Conservation (phyloP, 257 asterid genomes). For the Salvia miltiorrhiza region DNA sequence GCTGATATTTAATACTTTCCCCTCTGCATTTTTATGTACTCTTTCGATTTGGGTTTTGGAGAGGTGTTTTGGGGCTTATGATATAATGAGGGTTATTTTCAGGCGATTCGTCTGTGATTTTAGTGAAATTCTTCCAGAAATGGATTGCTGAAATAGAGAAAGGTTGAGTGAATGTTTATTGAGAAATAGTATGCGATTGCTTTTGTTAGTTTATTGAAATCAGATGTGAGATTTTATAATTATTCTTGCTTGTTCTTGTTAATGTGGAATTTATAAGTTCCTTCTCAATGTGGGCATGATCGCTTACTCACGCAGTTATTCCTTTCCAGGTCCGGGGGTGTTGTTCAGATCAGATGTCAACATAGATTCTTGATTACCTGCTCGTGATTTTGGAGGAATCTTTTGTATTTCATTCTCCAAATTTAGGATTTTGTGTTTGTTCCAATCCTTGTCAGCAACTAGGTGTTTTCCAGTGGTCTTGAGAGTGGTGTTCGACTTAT, state of each 20-base stretch:
- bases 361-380: background rate
- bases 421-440: background rate
- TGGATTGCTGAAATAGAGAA: background rate
- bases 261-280: background rate
- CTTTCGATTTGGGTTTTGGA: slow-evolving; percentile 1
- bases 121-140: background rate
- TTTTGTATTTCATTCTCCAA: background rate
- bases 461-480: background rate
- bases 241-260: slow-evolving; percentile 1
- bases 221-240: background rate
- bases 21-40: background rate
- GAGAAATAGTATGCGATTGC: background rate
- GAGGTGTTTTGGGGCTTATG: background rate
- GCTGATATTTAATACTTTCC: background rate
- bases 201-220: background rate
- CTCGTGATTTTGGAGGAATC: background rate
- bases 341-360: background rate
- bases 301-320: background rate
- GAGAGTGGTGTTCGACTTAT: background rate
- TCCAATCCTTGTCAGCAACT: slow-evolving; percentile 5
- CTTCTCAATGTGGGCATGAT: slow-evolving; percentile 1
- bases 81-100: background rate
- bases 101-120: background rate
- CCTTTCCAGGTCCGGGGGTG: slow-evolving; percentile 27
- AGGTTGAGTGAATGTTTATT: background rate